These are phyloP conservation scores for Stemphylium vesicarium DNA, from an alignment of 2,329 filamentous ascomycete genomes.

Conservation along the genomic window DNA sequence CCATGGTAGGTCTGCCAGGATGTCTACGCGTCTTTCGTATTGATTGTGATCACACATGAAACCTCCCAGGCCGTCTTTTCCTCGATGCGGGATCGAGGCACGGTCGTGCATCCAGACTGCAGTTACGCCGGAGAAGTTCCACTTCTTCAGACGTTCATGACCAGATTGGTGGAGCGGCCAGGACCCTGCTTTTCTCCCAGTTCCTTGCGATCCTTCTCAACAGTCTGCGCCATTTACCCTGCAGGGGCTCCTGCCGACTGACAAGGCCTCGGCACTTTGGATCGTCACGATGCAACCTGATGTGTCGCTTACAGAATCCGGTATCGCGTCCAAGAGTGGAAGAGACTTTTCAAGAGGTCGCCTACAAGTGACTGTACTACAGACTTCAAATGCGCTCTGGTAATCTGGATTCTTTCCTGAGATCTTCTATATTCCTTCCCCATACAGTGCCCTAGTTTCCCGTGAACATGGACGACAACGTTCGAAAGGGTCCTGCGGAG, in stretches of 20 bases:
- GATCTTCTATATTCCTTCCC: background rate
- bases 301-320: background rate
- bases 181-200: background rate
- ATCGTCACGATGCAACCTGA: background rate
- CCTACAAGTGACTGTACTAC: background rate
- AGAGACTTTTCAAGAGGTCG: background rate
- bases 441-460: background rate
- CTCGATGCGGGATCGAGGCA: background rate
- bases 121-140: background rate
- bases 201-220: background rate
- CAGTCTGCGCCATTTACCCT: background rate
- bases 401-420: background rate
- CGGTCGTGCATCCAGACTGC: background rate
- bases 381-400: background rate
- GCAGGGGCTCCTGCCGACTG: background rate
- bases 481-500: slow-evolving; percentile 4
- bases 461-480: background rate
- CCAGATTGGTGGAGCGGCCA: background rate
- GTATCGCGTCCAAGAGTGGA: background rate
- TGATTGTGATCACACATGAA: background rate
- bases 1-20: background rate
- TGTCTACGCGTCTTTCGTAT: background rate
- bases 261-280: background rate
- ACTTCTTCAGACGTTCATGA: background rate
- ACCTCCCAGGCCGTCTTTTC: background rate